Conservation (phyloP, 169 alveolate genomes). For the Plasmodium relictum region DNA sequence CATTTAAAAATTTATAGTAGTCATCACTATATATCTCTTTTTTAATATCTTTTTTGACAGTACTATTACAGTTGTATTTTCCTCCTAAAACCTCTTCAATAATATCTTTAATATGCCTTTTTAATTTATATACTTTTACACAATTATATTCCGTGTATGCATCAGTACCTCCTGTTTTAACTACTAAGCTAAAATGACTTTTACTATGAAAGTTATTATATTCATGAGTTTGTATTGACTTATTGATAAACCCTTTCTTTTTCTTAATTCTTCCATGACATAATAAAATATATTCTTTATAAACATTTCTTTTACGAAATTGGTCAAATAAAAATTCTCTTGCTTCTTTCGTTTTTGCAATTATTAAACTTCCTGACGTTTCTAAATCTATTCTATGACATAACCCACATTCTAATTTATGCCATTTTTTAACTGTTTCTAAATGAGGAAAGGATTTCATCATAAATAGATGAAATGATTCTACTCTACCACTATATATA, state of each 20-base stretch:
- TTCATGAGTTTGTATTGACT: constrained; percentile 82
- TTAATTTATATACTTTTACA: constrained; percentile 73
- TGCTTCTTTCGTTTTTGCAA: constrained; percentile 83
- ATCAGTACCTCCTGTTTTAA: constrained; percentile 84
- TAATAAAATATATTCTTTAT: constrained; percentile 82
- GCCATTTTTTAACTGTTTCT: constrained; percentile 84
- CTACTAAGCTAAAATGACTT: constrained; percentile 82
- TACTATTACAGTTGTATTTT: constrained; percentile 52
- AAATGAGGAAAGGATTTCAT: constrained; percentile 83
- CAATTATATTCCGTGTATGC: constrained; percentile 84
- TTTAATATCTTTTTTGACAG: constrained; percentile 29
- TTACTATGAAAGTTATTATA: constrained; percentile 80
- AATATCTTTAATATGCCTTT: constrained; percentile 66
- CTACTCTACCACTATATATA: constrained; percentile 80
- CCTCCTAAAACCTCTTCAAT: constrained; percentile 49
- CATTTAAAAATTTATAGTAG: constrained; percentile 65
- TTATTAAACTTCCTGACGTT: constrained; percentile 83
- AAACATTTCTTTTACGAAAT: constrained; percentile 81
- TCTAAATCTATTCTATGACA: constrained; percentile 86
- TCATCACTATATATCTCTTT: constrained; percentile 64
- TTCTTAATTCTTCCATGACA: constrained; percentile 84
- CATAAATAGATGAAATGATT: constrained; percentile 82
- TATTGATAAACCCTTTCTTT: constrained; percentile 78
- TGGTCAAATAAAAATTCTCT: constrained; percentile 83
- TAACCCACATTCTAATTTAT: constrained; percentile 84